Conservation (phyloP, 352 stramenopile species). For the Albugo candida region DNA sequence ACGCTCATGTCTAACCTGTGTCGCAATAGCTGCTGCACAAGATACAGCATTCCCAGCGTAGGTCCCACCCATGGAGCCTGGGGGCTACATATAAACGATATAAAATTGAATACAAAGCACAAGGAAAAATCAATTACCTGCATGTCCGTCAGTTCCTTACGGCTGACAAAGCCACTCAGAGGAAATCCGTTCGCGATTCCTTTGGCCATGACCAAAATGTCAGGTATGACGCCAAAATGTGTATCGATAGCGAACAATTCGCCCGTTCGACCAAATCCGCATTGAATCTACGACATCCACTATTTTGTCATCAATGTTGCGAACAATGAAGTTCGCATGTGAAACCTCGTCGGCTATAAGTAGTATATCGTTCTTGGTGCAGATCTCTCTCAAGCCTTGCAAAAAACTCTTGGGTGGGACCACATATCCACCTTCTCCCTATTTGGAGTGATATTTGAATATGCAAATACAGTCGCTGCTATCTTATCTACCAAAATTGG, state of each 20-base stretch:
- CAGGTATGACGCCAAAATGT: constrained; percentile 65
- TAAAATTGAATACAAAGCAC: too few relatives aligned
- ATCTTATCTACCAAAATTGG: constrained; percentile 32
- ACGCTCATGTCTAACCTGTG: constrained; percentile 8
- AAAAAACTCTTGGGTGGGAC: constrained; percentile 82
- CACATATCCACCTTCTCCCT: constrained; percentile 85
- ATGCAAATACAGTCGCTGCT: background rate
- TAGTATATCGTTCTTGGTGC: constrained; percentile 82
- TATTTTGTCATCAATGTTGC: background rate
- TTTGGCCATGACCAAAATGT: constrained; percentile 88
- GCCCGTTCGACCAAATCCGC: constrained; percentile 74
- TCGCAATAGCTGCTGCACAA: constrained; percentile 81
- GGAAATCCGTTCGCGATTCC: constrained; percentile 85
- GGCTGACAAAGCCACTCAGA: constrained; percentile 75
- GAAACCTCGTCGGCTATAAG: constrained; percentile 79
- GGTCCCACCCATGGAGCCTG: constrained; percentile 83
- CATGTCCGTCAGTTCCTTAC: constrained; percentile 68
- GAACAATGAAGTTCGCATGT: background rate
- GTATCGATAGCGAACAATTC: constrained; percentile 77
- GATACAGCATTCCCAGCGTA: constrained; percentile 85
- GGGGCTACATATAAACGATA: constrained; percentile 13
- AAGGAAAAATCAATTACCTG: too few relatives aligned
- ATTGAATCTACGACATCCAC: constrained; percentile 39
- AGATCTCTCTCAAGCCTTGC: constrained; percentile 79
- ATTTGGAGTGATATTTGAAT: background rate